Evolutionary conservation across 257 asterid species (phyloP).

Genomic region (Thymus mandschuricus): DNA sequence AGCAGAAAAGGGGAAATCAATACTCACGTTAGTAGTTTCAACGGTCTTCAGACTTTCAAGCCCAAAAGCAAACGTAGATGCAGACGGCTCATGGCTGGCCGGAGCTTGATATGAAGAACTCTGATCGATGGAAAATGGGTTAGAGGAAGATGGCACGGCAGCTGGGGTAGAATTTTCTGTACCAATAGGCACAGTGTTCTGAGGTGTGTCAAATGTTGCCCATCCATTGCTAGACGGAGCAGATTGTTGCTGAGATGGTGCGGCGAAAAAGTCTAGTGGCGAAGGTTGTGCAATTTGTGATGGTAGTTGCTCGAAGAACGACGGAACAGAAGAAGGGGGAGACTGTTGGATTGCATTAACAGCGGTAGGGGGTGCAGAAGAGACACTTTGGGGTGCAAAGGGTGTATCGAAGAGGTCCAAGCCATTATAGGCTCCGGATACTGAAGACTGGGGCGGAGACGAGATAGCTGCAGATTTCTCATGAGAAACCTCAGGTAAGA

Average conservation of each 20-base stretch:
- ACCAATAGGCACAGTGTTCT: conserved; percentile 40
- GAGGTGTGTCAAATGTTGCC: conserved; percentile 54
- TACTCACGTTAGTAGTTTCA: conserved; percentile 48
- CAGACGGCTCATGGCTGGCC: conserved; percentile 37
- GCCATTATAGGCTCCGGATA: conserved; percentile 32
- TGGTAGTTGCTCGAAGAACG: conserved; percentile 45
- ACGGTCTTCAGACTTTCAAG: conserved; percentile 34
- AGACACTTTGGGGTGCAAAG: conserved; percentile 43
- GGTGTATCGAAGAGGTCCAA: conserved; percentile 58
- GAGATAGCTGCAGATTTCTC: conserved; percentile 41
- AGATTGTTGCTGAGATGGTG: conserved; percentile 45
- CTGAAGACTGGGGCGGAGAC: conserved; percentile 42
- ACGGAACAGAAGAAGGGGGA: conserved; percentile 44
- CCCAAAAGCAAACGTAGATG: conserved; percentile 36
- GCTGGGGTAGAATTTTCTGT: conserved; percentile 40
- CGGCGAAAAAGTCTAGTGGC: conserved; percentile 51
- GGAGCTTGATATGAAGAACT: conserved; percentile 38
- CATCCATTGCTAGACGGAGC: conserved; percentile 47
- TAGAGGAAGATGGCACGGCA: conserved; percentile 43
- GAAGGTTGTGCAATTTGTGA: conserved; percentile 43
- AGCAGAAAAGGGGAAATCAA: conserved; percentile 5
- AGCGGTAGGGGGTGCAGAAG: conserved; percentile 40
- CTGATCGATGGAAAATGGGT: conserved; percentile 51
- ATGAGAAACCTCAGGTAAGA: conserved; percentile 36
- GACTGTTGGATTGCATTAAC: conserved; percentile 48